phyloP scores from a whole-genome alignment of 1,139 yeast species.

The Geotrichum klebahnii region DNA sequence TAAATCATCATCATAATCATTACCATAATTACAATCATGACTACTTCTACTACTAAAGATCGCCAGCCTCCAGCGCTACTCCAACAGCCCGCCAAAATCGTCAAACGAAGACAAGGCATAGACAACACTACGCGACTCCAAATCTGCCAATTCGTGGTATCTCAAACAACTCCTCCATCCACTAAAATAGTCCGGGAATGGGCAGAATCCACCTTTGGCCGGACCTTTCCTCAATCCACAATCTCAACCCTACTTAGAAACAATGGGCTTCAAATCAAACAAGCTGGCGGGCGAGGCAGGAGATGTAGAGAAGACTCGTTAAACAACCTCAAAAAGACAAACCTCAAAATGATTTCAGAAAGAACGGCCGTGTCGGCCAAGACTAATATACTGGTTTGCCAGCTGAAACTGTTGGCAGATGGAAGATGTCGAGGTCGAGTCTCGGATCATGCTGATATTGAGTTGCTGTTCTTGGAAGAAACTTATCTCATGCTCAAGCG shows the following conservation, averaged over 20 bases:
- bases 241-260: conserved; percentile 7
- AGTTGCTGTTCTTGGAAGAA: conserved; percentile 12
- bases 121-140: conserved; percentile 7
- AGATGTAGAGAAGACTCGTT: conserved; percentile 1
- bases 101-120: conserved; percentile 1
- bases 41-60: too few species aligned
- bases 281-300: conserved; percentile 13
- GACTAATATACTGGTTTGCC: conserved; percentile 3
- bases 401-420: conserved; percentile 12
- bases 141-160: conserved; percentile 10
- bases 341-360: background rate
- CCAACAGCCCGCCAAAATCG: too few species aligned
- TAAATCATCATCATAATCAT: too few species aligned
- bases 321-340: background rate
- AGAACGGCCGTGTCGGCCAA: too few species aligned
- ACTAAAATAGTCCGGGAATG: conserved; percentile 12
- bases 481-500: conserved; percentile 10
- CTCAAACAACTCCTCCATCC: conserved; percentile 6
- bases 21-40: too few species aligned
- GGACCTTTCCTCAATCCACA: conserved; percentile 16
- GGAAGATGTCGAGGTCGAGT: conserved; percentile 14
- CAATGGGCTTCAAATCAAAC: conserved; percentile 11
- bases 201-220: conserved; percentile 11
- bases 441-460: conserved; percentile 9
- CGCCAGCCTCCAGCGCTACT: too few species aligned